A percentile compares a stretch with the other conserved stretches of the same genome.
These are phyloP conservation scores for Candida glucosophila DNA, from an alignment of 1,139 yeast species.

Conservation along the genomic window DNA sequence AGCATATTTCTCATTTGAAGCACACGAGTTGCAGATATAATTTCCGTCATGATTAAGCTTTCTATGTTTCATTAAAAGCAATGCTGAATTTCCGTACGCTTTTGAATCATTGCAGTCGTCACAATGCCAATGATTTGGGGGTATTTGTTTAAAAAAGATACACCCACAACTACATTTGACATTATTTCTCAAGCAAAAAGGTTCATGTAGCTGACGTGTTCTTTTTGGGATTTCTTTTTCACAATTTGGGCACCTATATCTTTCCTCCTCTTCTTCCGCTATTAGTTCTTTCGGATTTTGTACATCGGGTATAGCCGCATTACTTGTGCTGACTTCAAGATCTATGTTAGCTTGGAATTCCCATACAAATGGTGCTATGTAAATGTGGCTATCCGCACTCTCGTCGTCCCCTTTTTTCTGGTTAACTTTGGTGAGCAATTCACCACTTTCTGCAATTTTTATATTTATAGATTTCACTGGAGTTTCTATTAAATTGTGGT, in stretches of 20 bases:
- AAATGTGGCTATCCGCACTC: no score
- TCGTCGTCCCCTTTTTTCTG: no score
- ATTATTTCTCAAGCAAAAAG: slow-evolving; percentile 53
- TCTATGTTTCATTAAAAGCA: slow-evolving; percentile 36
- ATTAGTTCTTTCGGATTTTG: no score
- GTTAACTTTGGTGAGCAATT: no score
- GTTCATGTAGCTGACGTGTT: slow-evolving; percentile 45
- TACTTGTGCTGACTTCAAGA: slow-evolving; percentile 4
- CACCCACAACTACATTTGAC: slow-evolving; percentile 43
- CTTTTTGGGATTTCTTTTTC: slow-evolving; percentile 27
- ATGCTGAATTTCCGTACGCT: slow-evolving; percentile 14
- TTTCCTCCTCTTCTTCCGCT: no score
- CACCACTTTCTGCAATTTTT: no score
- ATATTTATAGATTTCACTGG: no score
- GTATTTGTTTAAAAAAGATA: slow-evolving; percentile 40
- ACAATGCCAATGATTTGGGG: slow-evolving; percentile 66
- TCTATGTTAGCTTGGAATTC: slow-evolving; percentile 14
- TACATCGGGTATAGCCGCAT: background rate
- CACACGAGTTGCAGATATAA: slow-evolving; percentile 21
- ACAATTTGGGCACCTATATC: slow-evolving; percentile 49
- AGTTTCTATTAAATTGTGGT: no score
- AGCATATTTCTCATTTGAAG: slow-evolving; percentile 14
- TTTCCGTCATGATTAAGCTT: slow-evolving; percentile 26
- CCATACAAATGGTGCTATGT: slow-evolving; percentile 34
- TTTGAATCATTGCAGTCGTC: slow-evolving; percentile 13